phyloP scores from a whole-genome alignment of 1,284 basidiomycete species.

The Tilletia caries region DNA sequence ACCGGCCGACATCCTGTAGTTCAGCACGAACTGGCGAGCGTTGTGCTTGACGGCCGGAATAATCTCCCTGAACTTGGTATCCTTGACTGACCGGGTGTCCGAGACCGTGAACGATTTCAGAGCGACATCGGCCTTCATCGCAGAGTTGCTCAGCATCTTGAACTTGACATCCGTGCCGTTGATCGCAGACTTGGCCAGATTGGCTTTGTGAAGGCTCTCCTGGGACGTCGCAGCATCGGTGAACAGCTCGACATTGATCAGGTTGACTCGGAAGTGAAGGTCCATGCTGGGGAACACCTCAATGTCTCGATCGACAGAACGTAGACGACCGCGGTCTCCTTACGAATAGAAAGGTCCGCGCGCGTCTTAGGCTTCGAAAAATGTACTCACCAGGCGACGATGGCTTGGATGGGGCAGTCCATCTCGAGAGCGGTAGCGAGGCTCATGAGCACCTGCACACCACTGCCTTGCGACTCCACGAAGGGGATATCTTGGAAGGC shows the following conservation, averaged over 20 bases:
- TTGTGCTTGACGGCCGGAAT: slow-evolving; percentile 85
- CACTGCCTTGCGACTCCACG: slow-evolving; percentile 92
- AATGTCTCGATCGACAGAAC: slow-evolving; percentile 28
- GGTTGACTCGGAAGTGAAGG: slow-evolving; percentile 69
- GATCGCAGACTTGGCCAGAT: slow-evolving; percentile 80
- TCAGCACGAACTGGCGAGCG: slow-evolving; percentile 89
- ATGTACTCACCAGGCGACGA: too few relatives aligned
- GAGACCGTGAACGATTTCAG: slow-evolving; percentile 86
- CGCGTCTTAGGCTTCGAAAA: too few relatives aligned
- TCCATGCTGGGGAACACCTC: slow-evolving; percentile 63
- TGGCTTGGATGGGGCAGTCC: slow-evolving; percentile 85
- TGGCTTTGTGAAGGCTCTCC: slow-evolving; percentile 68
- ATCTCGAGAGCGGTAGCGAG: slow-evolving; percentile 93
- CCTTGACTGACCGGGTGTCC: slow-evolving; percentile 74
- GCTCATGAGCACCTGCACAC: slow-evolving; percentile 96
- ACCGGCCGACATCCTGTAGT: slow-evolving; percentile 72
- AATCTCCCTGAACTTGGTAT: slow-evolving; percentile 86
- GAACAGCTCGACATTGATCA: slow-evolving; percentile 88
- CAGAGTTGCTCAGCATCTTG: slow-evolving; percentile 78
- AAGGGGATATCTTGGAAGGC: slow-evolving; percentile 86
- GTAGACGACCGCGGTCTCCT: too few relatives aligned
- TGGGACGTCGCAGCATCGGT: slow-evolving; percentile 66
- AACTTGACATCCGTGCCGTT: slow-evolving; percentile 74
- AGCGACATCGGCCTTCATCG: slow-evolving; percentile 80
- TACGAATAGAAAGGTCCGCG: too few relatives aligned